Evolutionary conservation across 2,329 filamentous ascomycete genomes (phyloP), one percentile per base, ranked within the genome.

Genomic region (Ceratocystis eucalypticola): DNA sequence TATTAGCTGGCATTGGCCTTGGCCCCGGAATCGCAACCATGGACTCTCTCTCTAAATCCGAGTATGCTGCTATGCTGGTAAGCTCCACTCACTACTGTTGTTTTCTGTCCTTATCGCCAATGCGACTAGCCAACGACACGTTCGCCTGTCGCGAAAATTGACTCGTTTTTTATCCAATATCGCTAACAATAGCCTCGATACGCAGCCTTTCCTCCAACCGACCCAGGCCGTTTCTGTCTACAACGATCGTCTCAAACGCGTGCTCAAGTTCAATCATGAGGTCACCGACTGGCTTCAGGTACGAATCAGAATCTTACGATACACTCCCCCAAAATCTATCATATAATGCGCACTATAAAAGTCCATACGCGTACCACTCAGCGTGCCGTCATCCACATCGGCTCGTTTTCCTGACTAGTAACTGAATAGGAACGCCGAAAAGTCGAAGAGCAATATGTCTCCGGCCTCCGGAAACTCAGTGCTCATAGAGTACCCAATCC

Each of bases 211-310:
- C 72, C 82, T 99, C 72, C 85, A 89, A 75, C 93, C 94, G 30
- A 78, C 78, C 71, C 90, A 94, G 78, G 92, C 94, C 68, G 89
- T 91, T 48, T 82, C 84, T 65, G 83, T 91, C 68, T 83, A 97
- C 72, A 88, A 87, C 76, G 92, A 96, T 71, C 89, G 94, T 73
- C 84, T 97, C 71, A 89, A 88, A 76, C 84, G 91, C 76, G 93
- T 97, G 74, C 84, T 83, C 72, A 91, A 87, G 75, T 79, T 96
- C 77, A 96, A 99, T 76, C 77, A 80, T 71, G 91, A 96, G 74
- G 90, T 99, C 73, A 93, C 93, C 75, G 93, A 97, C 78, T 99
- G 93, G 91, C 83, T 99, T 69, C 88, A 93, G 87, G 92, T 96
- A 85, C 76, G 77, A 59, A 61, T 15, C 12, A 57, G 2, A 25